Percentiles rank a stretch among this genome's conserved stretches.
Evolutionary conservation across 1,284 basidiomycete species (phyloP).

Genomic region (Peniophora sp.): DNA sequence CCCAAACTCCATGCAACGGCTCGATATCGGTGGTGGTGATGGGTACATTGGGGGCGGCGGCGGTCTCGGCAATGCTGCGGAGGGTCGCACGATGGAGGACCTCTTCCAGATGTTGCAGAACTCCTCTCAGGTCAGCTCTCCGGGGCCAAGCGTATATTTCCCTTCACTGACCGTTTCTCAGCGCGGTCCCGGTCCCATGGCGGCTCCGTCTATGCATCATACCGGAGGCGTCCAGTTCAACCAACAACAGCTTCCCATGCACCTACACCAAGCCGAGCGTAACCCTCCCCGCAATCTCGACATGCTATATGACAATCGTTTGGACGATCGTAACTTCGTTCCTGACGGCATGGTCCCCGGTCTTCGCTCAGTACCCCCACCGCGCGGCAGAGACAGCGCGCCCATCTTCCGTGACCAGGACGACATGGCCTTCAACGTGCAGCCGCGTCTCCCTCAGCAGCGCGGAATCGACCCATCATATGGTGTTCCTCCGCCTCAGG

Average conservation of each 20-base stretch:
- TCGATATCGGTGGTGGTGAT: slow-evolving; percentile 31
- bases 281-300: slow-evolving; percentile 44
- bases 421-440: slow-evolving; percentile 55
- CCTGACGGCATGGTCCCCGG: slow-evolving; percentile 81
- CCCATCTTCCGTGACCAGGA: slow-evolving; percentile 55
- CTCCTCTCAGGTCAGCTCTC: slow-evolving; percentile 45
- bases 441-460: slow-evolving; percentile 45
- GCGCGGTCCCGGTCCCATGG: no score
- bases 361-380: slow-evolving; percentile 54
- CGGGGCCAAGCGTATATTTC: background rate
- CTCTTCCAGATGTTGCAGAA: slow-evolving; percentile 67
- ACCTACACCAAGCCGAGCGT: slow-evolving; percentile 27
- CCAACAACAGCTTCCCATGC: background rate
- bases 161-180: background rate
- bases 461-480: slow-evolving; percentile 51
- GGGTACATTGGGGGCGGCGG: background rate
- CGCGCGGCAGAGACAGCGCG: slow-evolving; percentile 48
- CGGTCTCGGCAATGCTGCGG: slow-evolving; percentile 28
- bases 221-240: background rate
- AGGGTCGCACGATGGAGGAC: slow-evolving; percentile 62
- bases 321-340: slow-evolving; percentile 69
- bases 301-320: slow-evolving; percentile 59
- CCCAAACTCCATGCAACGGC: slow-evolving; percentile 37
- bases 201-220: no score
- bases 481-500: slow-evolving; percentile 35